Evolutionary conservation across 1,284 basidiomycete species (phyloP), one percentile per base, ranked within the genome.

Genomic region (Testicularia cyperi): DNA sequence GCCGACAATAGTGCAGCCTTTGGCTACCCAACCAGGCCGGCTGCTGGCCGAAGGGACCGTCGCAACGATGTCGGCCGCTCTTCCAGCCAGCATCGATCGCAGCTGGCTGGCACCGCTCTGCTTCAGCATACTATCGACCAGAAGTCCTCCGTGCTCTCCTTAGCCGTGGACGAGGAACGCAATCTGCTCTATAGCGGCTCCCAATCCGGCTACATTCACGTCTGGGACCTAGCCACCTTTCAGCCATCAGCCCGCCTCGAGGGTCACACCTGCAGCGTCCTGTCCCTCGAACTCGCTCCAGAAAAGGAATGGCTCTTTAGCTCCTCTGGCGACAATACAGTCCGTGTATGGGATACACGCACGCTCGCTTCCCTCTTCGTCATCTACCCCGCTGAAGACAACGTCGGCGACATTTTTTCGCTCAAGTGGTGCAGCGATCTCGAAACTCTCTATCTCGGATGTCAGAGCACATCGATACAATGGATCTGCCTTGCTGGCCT

Each of bases 211-310:
- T 35, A 26, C 32, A 72, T 73, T 46, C 44, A 48, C 22, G 72
- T 72, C 5, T 71, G 66, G 66, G 49, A 69, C 38, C 48, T 73
- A 9, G 20, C 27, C 21, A 65, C 62, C 5, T 66, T 64, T 19
- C 61, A 68, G 19, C 38, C 42, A 4, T 41, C 26, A 2, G 54
- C 71, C 1, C 51, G 41, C 4, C 34, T 72, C 0, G 13, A 49
- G 1, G 92, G 92, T 0, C 92, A 97, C 69, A 86, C 86, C 0
- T 88, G 87, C 8, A 88, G 87, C 46, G 86, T 96, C 0, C 81
- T 97, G 13, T 86, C 86, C 3, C 80, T 97, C 23, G 86, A 88
- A 64, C 82, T 89, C 44, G 87, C 87, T 3, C 78, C 83, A 32
- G 86, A 30, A 84, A 56, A 56, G 23, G 48, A 45, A 13, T 72